Evolutionary conservation across 192 early-diverging fungal species (phyloP).

Genomic region (Dispira simplex): DNA sequence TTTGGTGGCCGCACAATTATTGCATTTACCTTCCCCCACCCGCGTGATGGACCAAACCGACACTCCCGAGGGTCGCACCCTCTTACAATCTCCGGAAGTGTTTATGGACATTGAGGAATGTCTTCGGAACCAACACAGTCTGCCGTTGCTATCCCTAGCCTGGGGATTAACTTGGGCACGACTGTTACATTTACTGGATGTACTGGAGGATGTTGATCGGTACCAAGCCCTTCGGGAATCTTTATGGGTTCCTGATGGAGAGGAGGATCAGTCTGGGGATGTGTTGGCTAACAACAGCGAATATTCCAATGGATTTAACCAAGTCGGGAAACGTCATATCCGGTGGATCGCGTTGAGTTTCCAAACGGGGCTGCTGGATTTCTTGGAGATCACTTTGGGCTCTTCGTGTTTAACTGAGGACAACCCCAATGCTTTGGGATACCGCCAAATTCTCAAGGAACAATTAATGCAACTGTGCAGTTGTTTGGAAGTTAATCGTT

Average conservation of each 20-base stretch:
- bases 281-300: background rate
- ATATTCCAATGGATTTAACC: background rate
- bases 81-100: conserved; percentile 2
- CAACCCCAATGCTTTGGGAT: background rate
- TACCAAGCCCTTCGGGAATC: background rate
- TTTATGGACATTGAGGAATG: background rate
- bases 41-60: background rate
- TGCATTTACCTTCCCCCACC: background rate
- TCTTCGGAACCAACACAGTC: background rate
- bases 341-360: conserved; percentile 1
- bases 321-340: background rate
- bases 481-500: background rate
- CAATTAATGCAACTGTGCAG: background rate
- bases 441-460: conserved; percentile 6
- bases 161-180: conserved; percentile 11
- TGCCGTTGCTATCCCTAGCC: background rate
- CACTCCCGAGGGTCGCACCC: background rate
- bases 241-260: background rate
- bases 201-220: conserved; percentile 2
- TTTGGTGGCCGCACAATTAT: background rate
- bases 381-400: background rate
- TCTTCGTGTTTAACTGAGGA: background rate
- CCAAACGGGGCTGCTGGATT: background rate
- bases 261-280: background rate
- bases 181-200: background rate